These are phyloP conservation scores for Elongisporangium undulatum DNA, from an alignment of 352 stramenopile species.

Conservation along the genomic window DNA sequence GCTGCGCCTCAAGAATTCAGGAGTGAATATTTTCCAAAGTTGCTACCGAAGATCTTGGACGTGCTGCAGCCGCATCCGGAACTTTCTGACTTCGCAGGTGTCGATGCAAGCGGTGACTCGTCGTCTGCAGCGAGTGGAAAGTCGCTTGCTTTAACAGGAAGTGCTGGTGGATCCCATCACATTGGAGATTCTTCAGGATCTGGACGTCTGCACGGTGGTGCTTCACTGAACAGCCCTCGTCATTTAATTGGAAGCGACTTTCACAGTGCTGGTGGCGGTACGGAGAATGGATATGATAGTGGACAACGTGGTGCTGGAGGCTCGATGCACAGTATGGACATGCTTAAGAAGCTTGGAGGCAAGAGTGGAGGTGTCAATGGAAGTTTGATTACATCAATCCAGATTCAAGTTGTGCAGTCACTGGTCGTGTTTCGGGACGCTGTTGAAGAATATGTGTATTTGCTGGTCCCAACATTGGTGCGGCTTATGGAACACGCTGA, in stretches of 20 bases:
- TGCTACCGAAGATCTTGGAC: slow-evolving; percentile 87
- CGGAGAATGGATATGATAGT: slow-evolving; percentile 21
- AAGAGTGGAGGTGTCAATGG: slow-evolving; percentile 11
- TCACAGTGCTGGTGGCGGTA: slow-evolving; percentile 2
- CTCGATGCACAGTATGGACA: slow-evolving; percentile 9
- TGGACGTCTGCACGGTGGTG: not conserved
- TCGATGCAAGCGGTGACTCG: slow-evolving; percentile 17
- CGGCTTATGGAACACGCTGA: slow-evolving; percentile 92
- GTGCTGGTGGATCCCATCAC: slow-evolving; percentile 4
- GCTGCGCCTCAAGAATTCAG: slow-evolving; percentile 76
- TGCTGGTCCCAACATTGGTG: slow-evolving; percentile 92
- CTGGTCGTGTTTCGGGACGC: slow-evolving; percentile 90
- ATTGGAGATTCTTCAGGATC: slow-evolving; percentile 9
- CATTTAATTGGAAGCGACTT: not conserved
- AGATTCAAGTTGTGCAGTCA: slow-evolving; percentile 83
- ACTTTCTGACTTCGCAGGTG: slow-evolving; percentile 52
- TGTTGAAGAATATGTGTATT: slow-evolving; percentile 93
- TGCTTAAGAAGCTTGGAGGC: slow-evolving; percentile 14
- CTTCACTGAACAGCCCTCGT: not conserved
- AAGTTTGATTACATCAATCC: slow-evolving; percentile 31
- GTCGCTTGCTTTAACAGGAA: slow-evolving; percentile 23
- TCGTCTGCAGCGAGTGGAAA: slow-evolving; percentile 6
- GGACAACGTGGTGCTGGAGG: not conserved
- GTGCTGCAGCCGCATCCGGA: slow-evolving; percentile 81
- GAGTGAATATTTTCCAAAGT: slow-evolving; percentile 78